Evolutionary conservation across 257 asterid species (phyloP), one percentile per base, ranked within the genome.

Genomic region (Mitragyna speciosa): DNA sequence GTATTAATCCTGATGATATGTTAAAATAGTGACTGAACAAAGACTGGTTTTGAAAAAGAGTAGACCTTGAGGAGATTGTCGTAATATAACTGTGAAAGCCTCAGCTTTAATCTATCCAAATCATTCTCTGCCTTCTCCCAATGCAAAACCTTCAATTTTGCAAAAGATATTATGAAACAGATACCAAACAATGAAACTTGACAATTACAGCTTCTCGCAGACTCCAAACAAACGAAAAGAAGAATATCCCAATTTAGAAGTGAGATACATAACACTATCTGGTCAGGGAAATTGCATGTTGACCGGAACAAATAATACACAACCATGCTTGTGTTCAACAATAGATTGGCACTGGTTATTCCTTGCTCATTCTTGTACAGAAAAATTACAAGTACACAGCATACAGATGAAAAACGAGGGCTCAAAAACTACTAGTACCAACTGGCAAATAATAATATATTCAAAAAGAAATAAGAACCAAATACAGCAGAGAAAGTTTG

Each of bases 41-140:
- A 45, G 24, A 74, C 11, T 17, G 15, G 26, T 30, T 1, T 69
- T 78, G 43, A 51, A n/a, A 72, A 68, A 36, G 78, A 78, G 54
- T 89, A 80, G 82, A 94, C 99, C 70, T 91, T 78, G 76, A 90
- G 81, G 79, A 91, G 95, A 85, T 88, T 89, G 68, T 92, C 94
- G 73, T 82, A 86, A 83, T 93, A 96, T 85, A 96, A 82, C 87
- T 89, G 86, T 5, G 95, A 89, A 74, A 96, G 91, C 83, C 98
- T 92, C 78, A 56, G 82, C 82, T 91, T 94, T 89, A 96, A 84
- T 85, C 93, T 87, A 63, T 88, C 89, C 75, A 88, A 61, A 86
- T 92, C 95, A 82, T 81, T 87, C 76, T 87, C 94, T 24, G 83
- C 84, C 76, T 79, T 80, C 68, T 76, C 93, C 98, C 95, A 90